Evolutionary conservation across 441 rosid genomes (phyloP), one percentile per base, ranked within the genome.

Genomic region (Adansonia rubrostipa): DNA sequence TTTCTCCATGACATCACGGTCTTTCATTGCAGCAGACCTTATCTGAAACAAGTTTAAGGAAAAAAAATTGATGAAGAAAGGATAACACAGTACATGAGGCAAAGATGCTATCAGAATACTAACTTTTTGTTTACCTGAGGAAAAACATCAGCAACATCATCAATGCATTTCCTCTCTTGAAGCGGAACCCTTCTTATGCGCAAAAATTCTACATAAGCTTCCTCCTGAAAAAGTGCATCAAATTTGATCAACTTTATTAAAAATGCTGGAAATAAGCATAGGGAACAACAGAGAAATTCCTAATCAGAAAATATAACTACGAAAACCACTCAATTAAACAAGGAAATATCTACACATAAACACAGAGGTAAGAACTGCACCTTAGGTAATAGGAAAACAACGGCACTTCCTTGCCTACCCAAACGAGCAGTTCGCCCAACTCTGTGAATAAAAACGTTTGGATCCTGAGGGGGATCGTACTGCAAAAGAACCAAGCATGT

Each of bases 391-490:
- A 96, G 83, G 70, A 93, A 92, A 70, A 89, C 91, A 50, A 92
- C 83, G 14, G 95, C 85, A 77, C 77, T 88, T 75, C 99, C 99
- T 85, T 91, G 87, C 83, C 88, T 89, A 73, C 98, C 99, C 85
- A 93, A 78, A 67, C 97, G 87, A 84, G 98, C 99, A 83, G 97
- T 90, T 87, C 98, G 89, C 24, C 98, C 99, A 11, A 90, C 98
- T 77, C 99, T 89, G 80, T 96, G 99, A 72, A 86, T 53, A 84
- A 96, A 96, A 78, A 87, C 92, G 79, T 86, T 88, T 62, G 97
- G 95, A 85, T 92, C 94, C 81, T 96, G 97, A 48, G 98, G 97
- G 50, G 94, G 96, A 71, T 96, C 98, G 82, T 88, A 96, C 97
- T 95, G 91, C 88, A 80, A 71, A 77, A 78, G 68, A 64, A 80